phyloP scores from a whole-genome alignment of 768 basidiomycete genomes.

The Rhodotorula taiwanensis region DNA sequence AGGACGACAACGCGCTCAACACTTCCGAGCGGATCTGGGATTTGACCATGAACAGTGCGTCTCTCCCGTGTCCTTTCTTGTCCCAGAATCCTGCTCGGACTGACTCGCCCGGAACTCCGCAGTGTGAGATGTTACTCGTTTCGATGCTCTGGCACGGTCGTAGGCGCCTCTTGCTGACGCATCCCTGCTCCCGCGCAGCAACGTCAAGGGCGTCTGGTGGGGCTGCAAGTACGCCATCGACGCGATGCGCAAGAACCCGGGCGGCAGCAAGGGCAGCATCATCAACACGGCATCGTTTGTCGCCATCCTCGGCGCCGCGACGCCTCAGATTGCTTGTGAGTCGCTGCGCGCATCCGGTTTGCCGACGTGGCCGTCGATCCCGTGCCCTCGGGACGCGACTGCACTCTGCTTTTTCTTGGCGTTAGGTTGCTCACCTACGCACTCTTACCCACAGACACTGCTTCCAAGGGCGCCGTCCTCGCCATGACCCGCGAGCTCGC shows the following conservation, averaged over 20 bases:
- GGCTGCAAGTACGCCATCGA: constrained; percentile 95
- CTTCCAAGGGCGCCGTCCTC: constrained; percentile 95
- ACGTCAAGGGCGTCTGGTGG: constrained; percentile 99
- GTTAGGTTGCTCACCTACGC: no score
- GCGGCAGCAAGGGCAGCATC: constrained; percentile 71
- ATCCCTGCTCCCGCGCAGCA: constrained; percentile 61
- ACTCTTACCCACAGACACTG: constrained; percentile 62
- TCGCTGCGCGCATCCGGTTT: constrained; percentile 43
- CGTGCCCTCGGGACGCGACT: not conserved
- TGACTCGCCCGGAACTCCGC: not conserved
- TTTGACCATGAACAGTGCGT: constrained; percentile 43
- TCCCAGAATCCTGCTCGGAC: not conserved
- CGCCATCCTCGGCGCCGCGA: constrained; percentile 88
- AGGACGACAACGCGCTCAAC: constrained; percentile 87
- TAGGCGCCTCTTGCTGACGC: no score
- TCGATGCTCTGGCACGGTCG: not conserved
- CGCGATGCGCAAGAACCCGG: constrained; percentile 89
- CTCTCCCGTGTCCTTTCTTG: not conserved
- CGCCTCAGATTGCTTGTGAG: constrained; percentile 91
- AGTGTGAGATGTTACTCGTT: not conserved
- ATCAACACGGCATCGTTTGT: constrained; percentile 99
- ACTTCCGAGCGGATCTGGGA: constrained; percentile 94
- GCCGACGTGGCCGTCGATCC: not conserved
- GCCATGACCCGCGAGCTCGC: constrained; percentile 97
- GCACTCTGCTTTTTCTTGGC: no score